Conservation (phyloP, 2,329 filamentous ascomycete genomes). For the Claviceps maximensis region DNA sequence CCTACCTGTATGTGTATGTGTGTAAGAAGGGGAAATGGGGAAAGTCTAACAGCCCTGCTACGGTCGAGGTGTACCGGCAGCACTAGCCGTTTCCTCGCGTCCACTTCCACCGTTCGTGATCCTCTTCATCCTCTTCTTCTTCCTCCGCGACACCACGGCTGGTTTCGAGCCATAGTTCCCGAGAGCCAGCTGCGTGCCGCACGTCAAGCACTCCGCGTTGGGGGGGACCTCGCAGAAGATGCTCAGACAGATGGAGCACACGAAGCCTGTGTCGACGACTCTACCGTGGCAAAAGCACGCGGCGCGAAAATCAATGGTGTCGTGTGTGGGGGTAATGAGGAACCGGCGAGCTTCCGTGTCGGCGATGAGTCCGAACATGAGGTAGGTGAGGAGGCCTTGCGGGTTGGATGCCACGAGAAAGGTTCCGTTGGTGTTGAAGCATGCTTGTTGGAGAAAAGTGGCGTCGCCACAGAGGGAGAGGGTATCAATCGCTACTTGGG, state of each 20-base stretch:
- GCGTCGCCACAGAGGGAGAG: slow-evolving; percentile 74
- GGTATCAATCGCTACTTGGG: slow-evolving; percentile 83
- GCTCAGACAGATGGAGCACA: slow-evolving; percentile 91
- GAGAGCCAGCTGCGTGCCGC: slow-evolving; percentile 65
- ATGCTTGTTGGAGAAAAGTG: slow-evolving; percentile 87
- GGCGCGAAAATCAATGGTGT: slow-evolving; percentile 90
- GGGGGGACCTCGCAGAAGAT: slow-evolving; percentile 65
- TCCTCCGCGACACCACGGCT: slow-evolving; percentile 57
- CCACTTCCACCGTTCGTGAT: slow-evolving; percentile 34
- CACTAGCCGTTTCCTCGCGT: slow-evolving; percentile 45
- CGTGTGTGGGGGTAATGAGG: slow-evolving; percentile 66
- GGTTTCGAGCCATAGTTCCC: slow-evolving; percentile 64
- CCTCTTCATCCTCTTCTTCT: slow-evolving; percentile 61
- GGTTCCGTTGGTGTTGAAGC: slow-evolving; percentile 46
- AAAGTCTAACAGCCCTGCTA: too few species aligned
- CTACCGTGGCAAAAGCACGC: slow-evolving; percentile 93
- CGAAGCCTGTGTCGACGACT: slow-evolving; percentile 84
- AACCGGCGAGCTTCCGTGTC: slow-evolving; percentile 40
- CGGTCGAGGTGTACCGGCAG: slow-evolving; percentile 43
- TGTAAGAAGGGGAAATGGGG: too few species aligned
- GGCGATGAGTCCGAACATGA: slow-evolving; percentile 88
- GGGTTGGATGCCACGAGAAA: slow-evolving; percentile 42
- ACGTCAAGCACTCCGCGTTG: slow-evolving; percentile 65
- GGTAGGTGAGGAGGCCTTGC: slow-evolving; percentile 70
- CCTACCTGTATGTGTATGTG: too few species aligned